Conservation (phyloP, 2,329 filamentous ascomycete species). For the Cordyceps cicadae region DNA sequence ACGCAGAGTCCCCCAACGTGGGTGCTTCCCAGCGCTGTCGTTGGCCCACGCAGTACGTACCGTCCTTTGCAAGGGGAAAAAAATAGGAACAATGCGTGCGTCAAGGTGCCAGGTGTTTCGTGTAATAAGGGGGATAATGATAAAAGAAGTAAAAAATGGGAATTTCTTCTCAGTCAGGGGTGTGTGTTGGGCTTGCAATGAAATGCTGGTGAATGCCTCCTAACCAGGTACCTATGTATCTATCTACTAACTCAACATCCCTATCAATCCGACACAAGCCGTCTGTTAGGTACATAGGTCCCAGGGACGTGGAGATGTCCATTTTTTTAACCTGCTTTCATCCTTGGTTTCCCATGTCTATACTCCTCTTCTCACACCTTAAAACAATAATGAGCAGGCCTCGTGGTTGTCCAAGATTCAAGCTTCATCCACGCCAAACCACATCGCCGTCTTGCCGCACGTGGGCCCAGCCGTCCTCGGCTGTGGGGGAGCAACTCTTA, state of each 20-base stretch:
- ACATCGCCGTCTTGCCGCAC: constrained; percentile 21
- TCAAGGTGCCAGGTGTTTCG: neutral
- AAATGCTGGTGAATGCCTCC: too few relatives aligned
- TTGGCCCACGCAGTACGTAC: neutral
- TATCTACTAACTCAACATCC: too few relatives aligned
- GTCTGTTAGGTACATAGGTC: too few relatives aligned
- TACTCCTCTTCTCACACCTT: too few relatives aligned
- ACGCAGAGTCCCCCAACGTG: neutral
- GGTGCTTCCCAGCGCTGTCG: constrained; percentile 2
- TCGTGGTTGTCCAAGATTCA: neutral
- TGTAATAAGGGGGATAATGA: neutral
- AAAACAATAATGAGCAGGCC: too few relatives aligned
- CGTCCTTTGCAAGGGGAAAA: neutral
- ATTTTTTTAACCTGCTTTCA: neutral
- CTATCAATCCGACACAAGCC: neutral
- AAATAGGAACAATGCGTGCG: neutral
- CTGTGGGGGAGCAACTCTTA: neutral
- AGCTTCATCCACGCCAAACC: constrained; percentile 4
- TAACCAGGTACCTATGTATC: too few relatives aligned
- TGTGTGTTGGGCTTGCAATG: neutral
- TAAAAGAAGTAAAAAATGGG: neutral
- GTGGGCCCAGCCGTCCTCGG: constrained; percentile 15
- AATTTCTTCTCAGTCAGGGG: neutral
- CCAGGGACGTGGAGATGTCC: neutral
- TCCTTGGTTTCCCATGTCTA: neutral